Conservation (phyloP, 345 rosid species). For the Pugionium dolabratum region DNA sequence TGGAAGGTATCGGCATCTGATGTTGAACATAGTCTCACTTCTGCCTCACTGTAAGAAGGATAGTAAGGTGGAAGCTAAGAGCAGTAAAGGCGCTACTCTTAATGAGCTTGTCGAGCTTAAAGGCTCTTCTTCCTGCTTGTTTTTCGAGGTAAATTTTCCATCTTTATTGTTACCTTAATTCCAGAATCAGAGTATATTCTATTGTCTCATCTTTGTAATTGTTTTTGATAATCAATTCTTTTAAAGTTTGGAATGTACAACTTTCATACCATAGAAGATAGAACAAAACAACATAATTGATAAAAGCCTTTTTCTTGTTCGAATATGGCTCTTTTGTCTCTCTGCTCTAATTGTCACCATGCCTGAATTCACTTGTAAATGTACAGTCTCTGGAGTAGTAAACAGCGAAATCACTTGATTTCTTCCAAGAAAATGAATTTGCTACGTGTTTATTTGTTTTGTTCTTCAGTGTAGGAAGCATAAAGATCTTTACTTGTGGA, state of each 20-base stretch:
- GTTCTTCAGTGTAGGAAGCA: conserved; percentile 85
- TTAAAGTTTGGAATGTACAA: too few species aligned
- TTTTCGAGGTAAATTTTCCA: conserved; percentile 70
- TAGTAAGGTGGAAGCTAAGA: conserved; percentile 81
- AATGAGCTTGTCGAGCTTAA: conserved; percentile 89
- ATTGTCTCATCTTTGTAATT: too few species aligned
- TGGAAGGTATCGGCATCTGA: conserved; percentile 90
- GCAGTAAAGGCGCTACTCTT: conserved; percentile 73
- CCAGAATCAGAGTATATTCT: too few species aligned
- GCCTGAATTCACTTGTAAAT: too few species aligned
- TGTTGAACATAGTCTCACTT: conserved; percentile 90
- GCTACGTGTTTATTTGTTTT: background rate
- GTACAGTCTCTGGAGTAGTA: background rate
- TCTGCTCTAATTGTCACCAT: too few species aligned
- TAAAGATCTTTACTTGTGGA: conserved; percentile 90
- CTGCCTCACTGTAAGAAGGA: conserved; percentile 96
- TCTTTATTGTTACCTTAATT: background rate
- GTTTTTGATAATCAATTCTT: too few species aligned
- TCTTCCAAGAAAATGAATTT: background rate
- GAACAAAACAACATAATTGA: too few species aligned
- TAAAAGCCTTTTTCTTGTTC: too few species aligned
- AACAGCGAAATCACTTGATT: background rate
- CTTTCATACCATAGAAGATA: too few species aligned
- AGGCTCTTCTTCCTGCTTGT: conserved; percentile 80
- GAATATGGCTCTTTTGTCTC: too few species aligned